Conservation (phyloP, 352 stramenopile species). For the Globisporangium cystogenes region DNA sequence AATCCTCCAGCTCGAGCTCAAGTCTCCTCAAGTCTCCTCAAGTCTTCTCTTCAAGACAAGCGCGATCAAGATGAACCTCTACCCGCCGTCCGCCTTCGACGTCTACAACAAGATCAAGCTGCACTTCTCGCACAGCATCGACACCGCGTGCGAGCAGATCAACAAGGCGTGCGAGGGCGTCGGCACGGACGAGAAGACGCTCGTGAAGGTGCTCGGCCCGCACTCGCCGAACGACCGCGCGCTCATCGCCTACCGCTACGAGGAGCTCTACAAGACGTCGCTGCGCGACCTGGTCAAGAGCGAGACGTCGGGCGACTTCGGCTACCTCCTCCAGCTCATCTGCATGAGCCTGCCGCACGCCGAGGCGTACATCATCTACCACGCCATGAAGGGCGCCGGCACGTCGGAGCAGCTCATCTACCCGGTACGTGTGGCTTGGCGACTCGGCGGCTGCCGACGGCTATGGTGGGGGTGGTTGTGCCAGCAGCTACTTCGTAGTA, state of each 20-base stretch:
- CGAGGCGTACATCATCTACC: conserved; percentile 53
- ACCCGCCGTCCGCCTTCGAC: conserved; percentile 51
- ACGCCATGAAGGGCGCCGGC: conserved; percentile 60
- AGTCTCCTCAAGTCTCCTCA: too few species aligned
- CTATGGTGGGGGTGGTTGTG: too few species aligned
- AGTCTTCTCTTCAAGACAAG: too few species aligned
- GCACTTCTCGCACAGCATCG: conserved; percentile 12
- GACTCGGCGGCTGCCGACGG: too few species aligned
- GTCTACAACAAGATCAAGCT: conserved; percentile 7
- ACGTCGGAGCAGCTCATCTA: conserved; percentile 64
- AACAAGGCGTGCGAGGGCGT: conserved; percentile 52
- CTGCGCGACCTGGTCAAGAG: conserved; percentile 57
- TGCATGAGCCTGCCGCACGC: conserved; percentile 47
- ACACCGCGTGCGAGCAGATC: conserved; percentile 54
- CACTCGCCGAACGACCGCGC: conserved; percentile 27
- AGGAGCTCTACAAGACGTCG: conserved; percentile 47
- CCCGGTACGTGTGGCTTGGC: conserved; percentile 4
- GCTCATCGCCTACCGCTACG: conserved; percentile 62
- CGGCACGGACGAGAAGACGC: conserved; percentile 58
- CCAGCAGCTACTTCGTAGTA: too few species aligned
- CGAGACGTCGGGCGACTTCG: conserved; percentile 60
- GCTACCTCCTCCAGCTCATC: conserved; percentile 58
- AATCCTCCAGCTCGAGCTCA: too few species aligned
- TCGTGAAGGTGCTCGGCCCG: conserved; percentile 35
- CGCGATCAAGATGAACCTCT: conserved; percentile 41